Conservation (phyloP, 1,139 yeast genomes). For the Pichia sp. region DNA sequence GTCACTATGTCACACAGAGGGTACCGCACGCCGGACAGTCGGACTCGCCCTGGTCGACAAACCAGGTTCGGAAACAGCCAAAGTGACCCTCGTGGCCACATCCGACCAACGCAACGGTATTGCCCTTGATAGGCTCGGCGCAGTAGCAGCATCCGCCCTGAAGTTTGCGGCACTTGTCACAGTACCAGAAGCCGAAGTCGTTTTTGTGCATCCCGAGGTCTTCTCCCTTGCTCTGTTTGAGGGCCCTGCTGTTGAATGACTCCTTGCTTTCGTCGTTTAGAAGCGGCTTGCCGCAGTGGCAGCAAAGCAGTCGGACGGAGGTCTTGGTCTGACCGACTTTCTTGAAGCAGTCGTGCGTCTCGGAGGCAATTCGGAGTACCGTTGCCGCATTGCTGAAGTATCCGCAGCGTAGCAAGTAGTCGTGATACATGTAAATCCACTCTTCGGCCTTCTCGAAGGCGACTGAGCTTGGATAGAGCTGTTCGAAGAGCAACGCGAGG, state of each 20-base stretch:
- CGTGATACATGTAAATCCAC: constrained; percentile 57
- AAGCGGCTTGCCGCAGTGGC: constrained; percentile 60
- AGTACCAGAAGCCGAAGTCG: constrained; percentile 74
- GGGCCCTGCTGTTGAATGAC: constrained; percentile 29
- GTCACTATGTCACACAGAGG: constrained; percentile 1
- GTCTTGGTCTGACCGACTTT: constrained; percentile 51
- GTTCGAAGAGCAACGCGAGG: constrained; percentile 52
- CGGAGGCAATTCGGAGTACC: constrained; percentile 46
- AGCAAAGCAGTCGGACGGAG: constrained; percentile 61
- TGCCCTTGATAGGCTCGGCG: constrained; percentile 70
- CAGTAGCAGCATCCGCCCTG: constrained; percentile 78
- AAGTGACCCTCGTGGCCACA: constrained; percentile 92
- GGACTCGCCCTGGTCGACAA: constrained; percentile 53
- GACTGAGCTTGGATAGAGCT: constrained; percentile 34
- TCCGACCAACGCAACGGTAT: constrained; percentile 58
- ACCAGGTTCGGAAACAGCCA: constrained; percentile 77
- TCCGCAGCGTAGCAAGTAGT: constrained; percentile 47
- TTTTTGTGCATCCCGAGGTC: constrained; percentile 9
- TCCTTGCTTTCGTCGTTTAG: constrained; percentile 58
- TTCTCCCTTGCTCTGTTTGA: not conserved
- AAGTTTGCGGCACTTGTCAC: constrained; percentile 60
- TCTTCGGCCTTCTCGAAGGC: constrained; percentile 40
- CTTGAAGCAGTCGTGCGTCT: constrained; percentile 41
- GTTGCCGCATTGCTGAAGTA: constrained; percentile 57
- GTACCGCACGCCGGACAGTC: constrained; percentile 59